Base-by-base conservation (phyloP, 225 moss, liverwort and hornwort genomes). In the Marchantia paleacea region DNA sequence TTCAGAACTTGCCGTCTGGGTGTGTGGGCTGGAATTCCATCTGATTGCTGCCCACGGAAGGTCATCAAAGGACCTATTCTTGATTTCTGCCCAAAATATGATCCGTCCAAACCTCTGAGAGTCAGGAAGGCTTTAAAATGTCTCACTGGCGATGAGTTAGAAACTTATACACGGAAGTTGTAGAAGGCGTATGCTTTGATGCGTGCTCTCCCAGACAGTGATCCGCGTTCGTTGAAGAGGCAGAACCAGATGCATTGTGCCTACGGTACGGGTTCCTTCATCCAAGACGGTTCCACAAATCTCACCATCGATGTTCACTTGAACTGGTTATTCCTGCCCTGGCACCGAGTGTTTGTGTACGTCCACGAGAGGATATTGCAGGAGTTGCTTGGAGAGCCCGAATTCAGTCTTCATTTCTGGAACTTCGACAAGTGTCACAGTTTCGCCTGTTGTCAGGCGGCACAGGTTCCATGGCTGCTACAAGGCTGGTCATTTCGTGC, bases 191-290 rank as follows among this genome's bases (percentile, higher is more conserved):
- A 85, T 26, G 84, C 81, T 28, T 76, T 82, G 4, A 85, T 89
- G 89, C n/a, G 68, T 0, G 85, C 85, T 0, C 85, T 89, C 0
- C 89, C 87, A 0, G 81, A 80, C 0, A 82, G 80, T 8, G 91
- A 89, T 51, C 84, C 87, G 1, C 82, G 87, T 8, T 89, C 87
- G 0, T 85, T 84, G 52, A 11, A 76, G 0, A 81, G 78, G 0
- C 89, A 91, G 10, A 79, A 79, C 61, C 25, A 81, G 8, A 63
- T 91, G 0, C 91, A 91, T 72, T 89, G 87, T 69, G 81, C 84
- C 0, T 91, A 89, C 54, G 86, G 89, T 80, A 79, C 87, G 69
- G 86, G 87, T 18, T 84, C 85, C 20, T 83, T 90, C 60, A 70
- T 82, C 53, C 88, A 0, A 75, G 26, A 55, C 7, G 82, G 58